Conservation (phyloP, 2,329 filamentous ascomycete genomes). For the Purpureocillium takamizusanense region DNA sequence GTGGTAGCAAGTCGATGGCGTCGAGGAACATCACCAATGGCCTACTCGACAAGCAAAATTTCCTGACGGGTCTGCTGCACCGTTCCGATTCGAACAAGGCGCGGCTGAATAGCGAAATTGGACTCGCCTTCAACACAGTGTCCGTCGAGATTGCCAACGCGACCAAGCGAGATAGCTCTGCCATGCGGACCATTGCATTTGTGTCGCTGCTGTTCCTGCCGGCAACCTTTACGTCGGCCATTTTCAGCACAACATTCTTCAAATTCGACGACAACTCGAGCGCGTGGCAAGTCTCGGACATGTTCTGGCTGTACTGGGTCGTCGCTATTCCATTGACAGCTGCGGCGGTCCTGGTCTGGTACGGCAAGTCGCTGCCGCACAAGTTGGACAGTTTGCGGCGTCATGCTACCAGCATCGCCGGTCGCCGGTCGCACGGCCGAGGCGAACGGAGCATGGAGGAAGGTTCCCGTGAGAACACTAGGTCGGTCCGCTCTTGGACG, state of each 20-base stretch:
- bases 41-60: constrained; percentile 22
- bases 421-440: too few relatives aligned
- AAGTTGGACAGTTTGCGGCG: too few relatives aligned
- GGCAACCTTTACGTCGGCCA: constrained; percentile 37
- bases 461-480: too few relatives aligned
- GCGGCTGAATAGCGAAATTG: constrained; percentile 45
- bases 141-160: constrained; percentile 30
- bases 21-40: constrained; percentile 16
- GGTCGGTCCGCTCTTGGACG: too few relatives aligned
- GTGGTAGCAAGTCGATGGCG: neutral
- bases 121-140: constrained; percentile 38
- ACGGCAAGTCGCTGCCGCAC: neutral
- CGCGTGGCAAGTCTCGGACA: constrained; percentile 17
- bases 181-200: constrained; percentile 42
- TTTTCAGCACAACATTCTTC: constrained; percentile 40
- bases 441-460: too few relatives aligned
- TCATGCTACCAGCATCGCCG: too few relatives aligned
- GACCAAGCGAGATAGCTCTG: constrained; percentile 34
- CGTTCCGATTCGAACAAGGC: constrained; percentile 29
- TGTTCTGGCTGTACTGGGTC: constrained; percentile 28
- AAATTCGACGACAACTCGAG: constrained; percentile 14
- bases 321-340: constrained; percentile 19
- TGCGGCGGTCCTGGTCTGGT: constrained; percentile 12
- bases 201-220: constrained; percentile 40
- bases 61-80: constrained; percentile 22